Evolutionary conservation across 2,329 filamentous ascomycete species (phyloP).

Genomic region (Parascedosporium putredinis): DNA sequence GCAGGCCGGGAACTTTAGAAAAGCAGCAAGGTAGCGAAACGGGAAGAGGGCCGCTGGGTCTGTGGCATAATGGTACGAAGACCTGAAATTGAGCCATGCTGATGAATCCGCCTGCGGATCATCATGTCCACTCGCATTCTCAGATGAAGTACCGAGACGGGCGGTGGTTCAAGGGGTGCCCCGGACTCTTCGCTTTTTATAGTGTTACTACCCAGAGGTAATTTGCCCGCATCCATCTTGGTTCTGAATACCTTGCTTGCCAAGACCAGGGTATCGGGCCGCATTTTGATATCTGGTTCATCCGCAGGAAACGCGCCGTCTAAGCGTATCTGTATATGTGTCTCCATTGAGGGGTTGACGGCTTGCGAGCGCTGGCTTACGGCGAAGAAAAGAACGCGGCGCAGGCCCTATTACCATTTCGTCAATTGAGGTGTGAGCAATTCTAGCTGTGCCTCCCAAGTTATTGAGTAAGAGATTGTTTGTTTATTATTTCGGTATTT

Average conservation of each 20-base stretch:
- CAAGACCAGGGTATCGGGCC: neutral
- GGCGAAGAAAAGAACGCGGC: no score
- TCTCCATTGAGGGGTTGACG: neutral
- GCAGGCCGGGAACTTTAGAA: conserved; percentile 1
- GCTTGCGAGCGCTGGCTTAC: no score
- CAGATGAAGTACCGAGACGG: no score
- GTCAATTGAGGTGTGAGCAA: no score
- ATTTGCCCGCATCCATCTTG: neutral
- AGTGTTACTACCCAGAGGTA: no score
- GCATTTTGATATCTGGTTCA: neutral
- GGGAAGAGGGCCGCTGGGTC: neutral
- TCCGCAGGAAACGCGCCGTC: neutral
- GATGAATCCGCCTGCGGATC: neutral
- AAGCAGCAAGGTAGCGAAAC: neutral
- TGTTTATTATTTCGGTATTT: no score
- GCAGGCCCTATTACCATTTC: no score
- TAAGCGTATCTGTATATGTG: neutral
- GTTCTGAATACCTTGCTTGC: neutral
- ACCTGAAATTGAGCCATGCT: neutral
- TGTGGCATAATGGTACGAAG: neutral
- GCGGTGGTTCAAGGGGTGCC: no score
- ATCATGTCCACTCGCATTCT: neutral
- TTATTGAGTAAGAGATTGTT: no score
- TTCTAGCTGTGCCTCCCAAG: no score
- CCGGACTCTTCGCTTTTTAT: no score